Evolutionary conservation across 768 basidiomycete genomes (phyloP).

Genomic region (Hortiboletus flavorubellus): DNA sequence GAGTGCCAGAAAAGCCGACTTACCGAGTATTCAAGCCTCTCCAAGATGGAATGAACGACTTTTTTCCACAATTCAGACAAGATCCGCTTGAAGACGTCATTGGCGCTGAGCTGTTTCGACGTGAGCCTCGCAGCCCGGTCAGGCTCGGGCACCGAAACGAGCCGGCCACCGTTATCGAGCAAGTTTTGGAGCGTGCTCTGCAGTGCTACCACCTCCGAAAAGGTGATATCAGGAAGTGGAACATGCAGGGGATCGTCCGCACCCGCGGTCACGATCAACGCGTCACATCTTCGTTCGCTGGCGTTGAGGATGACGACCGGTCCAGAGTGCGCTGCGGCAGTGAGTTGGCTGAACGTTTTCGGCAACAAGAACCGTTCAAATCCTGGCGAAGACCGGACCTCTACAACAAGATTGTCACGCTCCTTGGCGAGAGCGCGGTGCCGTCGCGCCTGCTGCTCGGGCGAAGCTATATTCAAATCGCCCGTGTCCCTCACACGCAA

Average conservation of each 20-base stretch:
- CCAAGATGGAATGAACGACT: neutral
- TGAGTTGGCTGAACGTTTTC: constrained; percentile 5
- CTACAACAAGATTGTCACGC: constrained; percentile 15
- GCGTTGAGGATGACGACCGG: too few species aligned
- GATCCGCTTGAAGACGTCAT: neutral
- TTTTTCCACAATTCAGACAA: constrained; percentile 1
- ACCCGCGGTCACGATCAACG: too few species aligned
- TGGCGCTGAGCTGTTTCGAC: neutral
- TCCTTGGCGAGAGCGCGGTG: constrained; percentile 12
- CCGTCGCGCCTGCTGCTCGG: constrained; percentile 16
- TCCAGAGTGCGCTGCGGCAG: neutral
- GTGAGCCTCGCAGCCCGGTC: neutral
- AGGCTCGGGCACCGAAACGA: neutral
- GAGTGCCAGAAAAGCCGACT: neutral
- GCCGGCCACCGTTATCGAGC: neutral
- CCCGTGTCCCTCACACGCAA: neutral
- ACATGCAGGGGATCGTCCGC: neutral
- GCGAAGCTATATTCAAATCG: neutral
- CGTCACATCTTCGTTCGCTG: too few species aligned
- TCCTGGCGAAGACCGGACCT: constrained; percentile 15
- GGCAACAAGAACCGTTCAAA: constrained; percentile 22
- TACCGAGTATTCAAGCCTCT: neutral
- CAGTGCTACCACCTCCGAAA: neutral
- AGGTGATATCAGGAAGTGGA: neutral
- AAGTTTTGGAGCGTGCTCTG: constrained; percentile 1